Percentiles rank a stretch among this genome's conserved stretches.
These are phyloP conservation scores for Colletotrichum spaethianum DNA, from an alignment of 2,329 filamentous ascomycete species.

Conservation along the genomic window DNA sequence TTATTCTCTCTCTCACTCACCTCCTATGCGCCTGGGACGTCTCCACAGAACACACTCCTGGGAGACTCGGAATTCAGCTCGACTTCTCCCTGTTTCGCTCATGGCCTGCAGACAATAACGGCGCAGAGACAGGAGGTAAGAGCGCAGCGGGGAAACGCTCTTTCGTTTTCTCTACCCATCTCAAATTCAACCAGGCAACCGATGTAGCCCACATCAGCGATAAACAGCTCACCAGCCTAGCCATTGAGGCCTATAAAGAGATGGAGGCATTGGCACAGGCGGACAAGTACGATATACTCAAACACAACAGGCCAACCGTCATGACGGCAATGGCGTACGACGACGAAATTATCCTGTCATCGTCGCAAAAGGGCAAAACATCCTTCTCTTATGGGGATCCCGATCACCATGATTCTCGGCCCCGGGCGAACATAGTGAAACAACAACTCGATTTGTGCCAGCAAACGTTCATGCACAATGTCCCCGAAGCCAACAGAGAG, in stretches of 20 bases:
- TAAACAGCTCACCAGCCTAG: not conserved
- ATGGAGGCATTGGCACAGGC: not conserved
- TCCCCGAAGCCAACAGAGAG: not conserved
- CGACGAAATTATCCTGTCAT: not conserved
- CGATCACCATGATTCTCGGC: not conserved
- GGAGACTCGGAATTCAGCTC: not conserved
- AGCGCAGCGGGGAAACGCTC: not conserved
- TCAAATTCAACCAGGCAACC: not conserved
- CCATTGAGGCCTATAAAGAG: not conserved
- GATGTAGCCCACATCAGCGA: not conserved
- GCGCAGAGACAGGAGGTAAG: not conserved
- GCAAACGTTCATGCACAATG: not conserved
- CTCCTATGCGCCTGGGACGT: not conserved
- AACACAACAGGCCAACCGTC: not conserved
- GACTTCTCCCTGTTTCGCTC: not conserved
- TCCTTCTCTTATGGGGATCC: not conserved
- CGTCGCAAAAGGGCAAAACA: not conserved
- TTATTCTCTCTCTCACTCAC: not conserved
- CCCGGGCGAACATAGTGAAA: not conserved
- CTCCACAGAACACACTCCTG: not conserved
- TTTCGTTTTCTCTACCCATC: not conserved
- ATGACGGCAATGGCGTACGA: not conserved
- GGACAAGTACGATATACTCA: not conserved
- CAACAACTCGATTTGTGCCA: not conserved
- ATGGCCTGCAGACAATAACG: not conserved